Conservation (phyloP, 352 stramenopile genomes). For the Pseudoperonospora humuli region DNA sequence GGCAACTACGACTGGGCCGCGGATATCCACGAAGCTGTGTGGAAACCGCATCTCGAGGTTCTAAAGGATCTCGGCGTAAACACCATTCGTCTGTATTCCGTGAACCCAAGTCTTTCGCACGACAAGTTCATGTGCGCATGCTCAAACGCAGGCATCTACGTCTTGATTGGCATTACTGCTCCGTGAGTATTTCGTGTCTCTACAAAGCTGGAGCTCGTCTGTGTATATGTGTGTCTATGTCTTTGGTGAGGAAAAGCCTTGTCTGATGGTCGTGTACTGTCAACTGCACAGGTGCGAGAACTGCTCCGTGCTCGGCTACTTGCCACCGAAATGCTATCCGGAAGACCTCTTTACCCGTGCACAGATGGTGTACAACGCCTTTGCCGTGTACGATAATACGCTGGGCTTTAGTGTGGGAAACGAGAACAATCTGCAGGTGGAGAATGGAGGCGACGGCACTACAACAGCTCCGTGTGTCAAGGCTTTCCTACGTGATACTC, state of each 20-base stretch:
- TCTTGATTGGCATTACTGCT: constrained; percentile 57
- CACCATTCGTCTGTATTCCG: constrained; percentile 59
- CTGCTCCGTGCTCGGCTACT: constrained; percentile 39
- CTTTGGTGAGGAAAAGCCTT: too few species aligned
- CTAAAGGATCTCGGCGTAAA: constrained; percentile 62
- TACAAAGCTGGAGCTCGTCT: too few species aligned
- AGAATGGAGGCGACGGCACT: constrained; percentile 22
- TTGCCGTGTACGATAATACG: constrained; percentile 71
- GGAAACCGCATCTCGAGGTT: constrained; percentile 40
- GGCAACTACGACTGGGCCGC: constrained; percentile 63
- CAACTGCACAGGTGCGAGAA: constrained; percentile 30
- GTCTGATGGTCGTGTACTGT: not conserved
- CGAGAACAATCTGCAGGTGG: constrained; percentile 44
- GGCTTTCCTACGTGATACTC: constrained; percentile 47
- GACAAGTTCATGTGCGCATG: constrained; percentile 82
- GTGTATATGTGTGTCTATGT: too few species aligned
- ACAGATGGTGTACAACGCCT: constrained; percentile 64
- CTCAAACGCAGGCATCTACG: constrained; percentile 64
- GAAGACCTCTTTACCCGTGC: constrained; percentile 41
- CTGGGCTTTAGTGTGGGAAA: constrained; percentile 55
- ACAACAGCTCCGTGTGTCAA: constrained; percentile 56
- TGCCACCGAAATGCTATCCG: constrained; percentile 45
- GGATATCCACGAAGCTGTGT: constrained; percentile 52
- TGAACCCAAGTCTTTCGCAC: constrained; percentile 53
- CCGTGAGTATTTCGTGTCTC: constrained; percentile 15